These are phyloP conservation scores for Hypholoma fasciculare DNA, from an alignment of 768 basidiomycete genomes.

Conservation along the genomic window DNA sequence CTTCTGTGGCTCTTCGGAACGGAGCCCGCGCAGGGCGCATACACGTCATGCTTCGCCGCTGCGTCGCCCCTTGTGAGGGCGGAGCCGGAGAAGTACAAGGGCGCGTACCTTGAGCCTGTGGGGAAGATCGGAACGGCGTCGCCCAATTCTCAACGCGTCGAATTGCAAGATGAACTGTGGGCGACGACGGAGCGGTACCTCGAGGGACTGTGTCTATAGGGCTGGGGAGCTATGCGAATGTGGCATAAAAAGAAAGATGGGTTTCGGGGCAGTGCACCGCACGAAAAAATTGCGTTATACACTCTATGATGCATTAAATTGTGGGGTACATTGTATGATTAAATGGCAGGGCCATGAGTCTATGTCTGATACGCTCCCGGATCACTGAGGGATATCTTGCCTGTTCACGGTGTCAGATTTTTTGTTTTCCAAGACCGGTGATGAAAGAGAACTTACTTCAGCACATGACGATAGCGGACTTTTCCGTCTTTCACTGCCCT, in stretches of 20 bases:
- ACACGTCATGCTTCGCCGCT: conserved; percentile 40
- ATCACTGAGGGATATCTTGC: conserved; percentile 16
- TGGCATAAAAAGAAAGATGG: not conserved
- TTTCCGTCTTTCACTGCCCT: conserved; percentile 44
- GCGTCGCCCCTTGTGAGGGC: conserved; percentile 32
- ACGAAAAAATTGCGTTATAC: no score
- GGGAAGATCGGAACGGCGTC: conserved; percentile 26
- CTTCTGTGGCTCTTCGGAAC: conserved; percentile 26
- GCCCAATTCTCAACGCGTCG: conserved; percentile 29
- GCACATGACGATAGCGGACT: conserved; percentile 56
- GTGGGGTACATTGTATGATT: not conserved
- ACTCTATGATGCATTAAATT: not conserved
- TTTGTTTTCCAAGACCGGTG: not conserved
- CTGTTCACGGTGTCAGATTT: conserved; percentile 1
- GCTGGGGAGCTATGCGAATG: not conserved
- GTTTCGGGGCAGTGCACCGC: no score
- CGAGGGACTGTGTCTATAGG: not conserved
- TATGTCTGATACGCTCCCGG: not conserved
- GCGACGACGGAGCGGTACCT: conserved; percentile 12
- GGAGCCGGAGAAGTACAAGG: conserved; percentile 33
- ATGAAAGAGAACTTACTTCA: conserved; percentile 28
- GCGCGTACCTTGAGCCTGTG: conserved; percentile 36
- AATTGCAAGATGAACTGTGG: conserved; percentile 39
- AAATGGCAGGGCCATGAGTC: not conserved
- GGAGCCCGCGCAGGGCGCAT: conserved; percentile 32